A percentile compares a stretch with the other conserved stretches of the same genome.
Conservation (phyloP, 2,329 filamentous ascomycete genomes). For the Apiospora sp. region DNA sequence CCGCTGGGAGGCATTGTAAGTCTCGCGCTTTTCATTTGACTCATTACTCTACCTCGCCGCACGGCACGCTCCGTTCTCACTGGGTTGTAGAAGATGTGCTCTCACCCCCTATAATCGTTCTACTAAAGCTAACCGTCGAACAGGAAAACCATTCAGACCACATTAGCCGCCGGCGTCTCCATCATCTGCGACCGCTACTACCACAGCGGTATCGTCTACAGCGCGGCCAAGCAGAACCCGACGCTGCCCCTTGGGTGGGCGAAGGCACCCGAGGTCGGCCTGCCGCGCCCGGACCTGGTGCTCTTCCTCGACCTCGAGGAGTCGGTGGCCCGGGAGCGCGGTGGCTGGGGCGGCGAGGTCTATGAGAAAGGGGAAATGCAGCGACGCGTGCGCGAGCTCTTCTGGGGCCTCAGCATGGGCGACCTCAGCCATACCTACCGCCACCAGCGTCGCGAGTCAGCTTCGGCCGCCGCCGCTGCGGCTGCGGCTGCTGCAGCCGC, state of each 20-base stretch:
- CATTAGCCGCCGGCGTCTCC: conserved; percentile 72
- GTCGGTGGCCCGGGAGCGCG: conserved; percentile 74
- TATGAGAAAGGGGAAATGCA: conserved; percentile 91
- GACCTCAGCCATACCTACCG: conserved; percentile 46
- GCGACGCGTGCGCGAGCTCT: conserved; percentile 76
- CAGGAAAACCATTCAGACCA: conserved; percentile 59
- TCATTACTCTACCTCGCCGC: not conserved
- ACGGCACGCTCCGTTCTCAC: not conserved
- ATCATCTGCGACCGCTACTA: conserved; percentile 94
- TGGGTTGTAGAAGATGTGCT: no score
- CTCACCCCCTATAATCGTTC: not conserved
- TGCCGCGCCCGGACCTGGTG: conserved; percentile 87
- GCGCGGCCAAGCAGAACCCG: conserved; percentile 82
- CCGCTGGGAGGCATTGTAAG: conserved; percentile 78
- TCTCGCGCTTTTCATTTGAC: conserved; percentile 27
- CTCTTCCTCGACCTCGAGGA: conserved; percentile 86
- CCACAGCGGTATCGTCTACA: conserved; percentile 93
- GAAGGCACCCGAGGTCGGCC: conserved; percentile 81
- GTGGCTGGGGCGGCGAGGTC: conserved; percentile 88
- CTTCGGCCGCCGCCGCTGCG: conserved; percentile 26
- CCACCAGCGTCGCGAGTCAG: conserved; percentile 5
- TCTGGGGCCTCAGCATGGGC: conserved; percentile 64
- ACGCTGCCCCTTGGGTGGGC: conserved; percentile 80
- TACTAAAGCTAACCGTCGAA: not conserved
- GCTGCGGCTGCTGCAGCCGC: not conserved